Base-by-base conservation (phyloP, 2,329 filamentous ascomycete genomes). In the Leptographium lundbergii region DNA sequence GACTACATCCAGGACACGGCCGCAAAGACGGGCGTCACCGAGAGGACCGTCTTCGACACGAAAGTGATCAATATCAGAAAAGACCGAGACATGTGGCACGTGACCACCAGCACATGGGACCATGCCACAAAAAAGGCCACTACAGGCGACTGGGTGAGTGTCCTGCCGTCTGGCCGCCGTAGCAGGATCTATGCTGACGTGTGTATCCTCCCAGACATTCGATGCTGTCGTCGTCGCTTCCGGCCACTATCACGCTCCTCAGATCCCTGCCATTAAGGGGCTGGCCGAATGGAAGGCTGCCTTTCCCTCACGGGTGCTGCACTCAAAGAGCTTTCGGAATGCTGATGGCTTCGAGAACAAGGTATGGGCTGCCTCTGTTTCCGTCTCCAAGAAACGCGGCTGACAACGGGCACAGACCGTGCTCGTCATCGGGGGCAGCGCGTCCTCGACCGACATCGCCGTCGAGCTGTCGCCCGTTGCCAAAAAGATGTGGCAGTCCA, bases 261-360 rank as follows among this genome's bases (percentile, higher is more conserved):
- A 77, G 59, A 71, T 88, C 1, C 86, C 86, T 0, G 74, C 79
- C 48, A 78, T 86, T 3, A 69, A 74, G 0, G 86, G 86, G 0
- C 72, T 88, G 4, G 68, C 72, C 29, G 73, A 73, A 19, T 87
- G 81, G 81, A 81, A 85, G 65, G 57, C 69, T 13, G 64, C 66
- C 4, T 82, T 80, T 62, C 79, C 81, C 0, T 73, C 72, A 0
- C 66, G 72, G 4, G 76, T 89, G 24, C 76, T 75, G 4, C 86
- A 89, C 66, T 89, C 88, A 0, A 92, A 91, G 67, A 80, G 80
- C 62, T 94, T 89, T 65, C 80, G 88, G 10, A 77, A 72, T 0
- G 81, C 88, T 0, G n/a, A 42, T 2, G 57, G 57, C 1, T 61
- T 62, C 9, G 51, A 47, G 10, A 42, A 51, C 45, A 56, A 61